phyloP scores from a whole-genome alignment of 164 flowering plant species.

The Annona squamosa region DNA sequence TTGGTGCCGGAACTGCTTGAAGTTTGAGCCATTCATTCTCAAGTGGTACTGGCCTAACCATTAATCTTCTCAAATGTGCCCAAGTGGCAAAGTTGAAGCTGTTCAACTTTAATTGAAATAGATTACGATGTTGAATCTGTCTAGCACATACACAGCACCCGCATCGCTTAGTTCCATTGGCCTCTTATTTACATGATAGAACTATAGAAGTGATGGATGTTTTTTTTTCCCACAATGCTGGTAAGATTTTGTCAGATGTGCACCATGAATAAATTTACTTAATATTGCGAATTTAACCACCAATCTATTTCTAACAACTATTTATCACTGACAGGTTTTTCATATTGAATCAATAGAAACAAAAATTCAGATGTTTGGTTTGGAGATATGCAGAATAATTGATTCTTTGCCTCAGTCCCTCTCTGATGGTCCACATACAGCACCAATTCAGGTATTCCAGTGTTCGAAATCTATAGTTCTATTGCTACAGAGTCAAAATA shows the following conservation, averaged over 20 bases:
- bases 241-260: background rate
- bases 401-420: slow-evolving; percentile 35
- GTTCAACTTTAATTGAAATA: background rate
- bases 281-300: background rate
- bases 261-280: background rate
- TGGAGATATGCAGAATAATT: slow-evolving; percentile 45
- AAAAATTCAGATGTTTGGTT: slow-evolving; percentile 34
- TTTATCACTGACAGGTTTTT: slow-evolving; percentile 51
- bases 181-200: background rate
- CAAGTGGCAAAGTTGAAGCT: no score
- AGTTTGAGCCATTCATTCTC: no score
- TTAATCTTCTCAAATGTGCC: no score
- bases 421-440: slow-evolving; percentile 46
- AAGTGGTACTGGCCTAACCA: no score
- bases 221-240: background rate
- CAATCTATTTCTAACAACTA: slow-evolving; percentile 8
- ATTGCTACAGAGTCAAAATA: no score
- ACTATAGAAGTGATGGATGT: background rate
- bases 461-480: background rate
- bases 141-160: background rate
- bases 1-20: no score
- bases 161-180: background rate
- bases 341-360: slow-evolving; percentile 52
- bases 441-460: slow-evolving; percentile 63
- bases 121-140: background rate